Conservation (phyloP, 345 rosid species). For the Rhodomyrtus tomentosa region DNA sequence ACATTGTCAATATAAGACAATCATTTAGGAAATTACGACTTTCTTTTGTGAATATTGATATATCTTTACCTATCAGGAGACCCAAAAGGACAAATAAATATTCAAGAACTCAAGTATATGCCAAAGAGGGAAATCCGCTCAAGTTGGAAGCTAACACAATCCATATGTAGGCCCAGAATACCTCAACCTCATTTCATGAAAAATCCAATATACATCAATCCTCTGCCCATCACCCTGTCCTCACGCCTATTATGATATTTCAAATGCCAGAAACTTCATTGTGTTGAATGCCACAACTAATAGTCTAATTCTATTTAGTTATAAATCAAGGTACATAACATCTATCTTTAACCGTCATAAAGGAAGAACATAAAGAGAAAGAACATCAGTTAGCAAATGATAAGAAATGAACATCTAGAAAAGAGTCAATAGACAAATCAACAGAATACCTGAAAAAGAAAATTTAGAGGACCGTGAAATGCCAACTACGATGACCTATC, state of each 20-base stretch:
- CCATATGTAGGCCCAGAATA: background rate
- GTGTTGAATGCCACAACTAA: background rate
- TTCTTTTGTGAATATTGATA: background rate
- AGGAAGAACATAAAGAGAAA: background rate
- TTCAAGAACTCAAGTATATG: background rate
- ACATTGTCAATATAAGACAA: background rate
- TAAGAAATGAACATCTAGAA: background rate
- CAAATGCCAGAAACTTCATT: background rate
- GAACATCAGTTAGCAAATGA: background rate
- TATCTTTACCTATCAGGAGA: background rate
- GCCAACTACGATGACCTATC: background rate
- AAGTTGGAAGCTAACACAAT: background rate
- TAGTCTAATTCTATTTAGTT: background rate
- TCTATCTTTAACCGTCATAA: background rate
- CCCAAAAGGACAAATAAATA: background rate
- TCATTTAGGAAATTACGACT: background rate
- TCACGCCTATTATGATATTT: background rate
- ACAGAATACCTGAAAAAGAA: background rate
- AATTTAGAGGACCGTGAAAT: background rate
- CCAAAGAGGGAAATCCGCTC: background rate
- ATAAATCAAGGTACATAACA: background rate
- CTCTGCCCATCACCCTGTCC: background rate
- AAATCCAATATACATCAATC: background rate
- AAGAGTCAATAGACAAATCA: background rate
- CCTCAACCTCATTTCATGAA: background rate